Percentiles rank a stretch among this genome's conserved stretches.
Evolutionary conservation across 1,284 basidiomycete genomes (phyloP).

Genomic region (Ganoderma sinense): DNA sequence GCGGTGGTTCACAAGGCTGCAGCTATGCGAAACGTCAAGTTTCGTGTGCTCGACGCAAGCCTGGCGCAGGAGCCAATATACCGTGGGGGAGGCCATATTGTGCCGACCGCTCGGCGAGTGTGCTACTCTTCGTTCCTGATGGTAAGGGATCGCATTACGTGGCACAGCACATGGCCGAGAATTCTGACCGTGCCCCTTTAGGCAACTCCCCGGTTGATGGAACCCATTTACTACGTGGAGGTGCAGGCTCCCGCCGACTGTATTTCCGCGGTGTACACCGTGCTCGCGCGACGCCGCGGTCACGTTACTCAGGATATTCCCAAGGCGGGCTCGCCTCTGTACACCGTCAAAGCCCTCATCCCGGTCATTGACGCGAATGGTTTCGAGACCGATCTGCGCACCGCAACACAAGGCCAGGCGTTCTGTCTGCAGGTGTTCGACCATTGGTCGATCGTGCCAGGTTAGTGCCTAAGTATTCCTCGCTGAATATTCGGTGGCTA

Average conservation of each 20-base stretch:
- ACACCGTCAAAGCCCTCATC: conserved; percentile 97
- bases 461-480: conserved; percentile 50
- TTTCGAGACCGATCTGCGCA: conserved; percentile 97
- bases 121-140: conserved; percentile 99
- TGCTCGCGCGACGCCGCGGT: conserved; percentile 94
- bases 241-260: conserved; percentile 99
- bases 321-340: conserved; percentile 96
- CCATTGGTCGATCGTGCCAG: conserved; percentile 98
- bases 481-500: conserved; percentile 17
- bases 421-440: conserved; percentile 97
- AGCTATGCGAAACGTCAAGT: conserved; percentile 99
- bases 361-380: conserved; percentile 99
- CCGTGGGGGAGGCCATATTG: conserved; percentile 98
- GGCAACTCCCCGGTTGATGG: conserved; percentile 93
- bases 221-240: conserved; percentile 98
- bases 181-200: conserved; percentile 40
- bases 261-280: conserved; percentile 97
- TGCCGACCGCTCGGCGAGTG: conserved; percentile 95
- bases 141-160: conserved; percentile 52
- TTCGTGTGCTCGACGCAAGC: conserved; percentile 92
- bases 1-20: conserved; percentile 13
- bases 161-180: background rate
- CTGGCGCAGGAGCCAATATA: conserved; percentile 96
- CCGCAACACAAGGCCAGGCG: conserved; percentile 97
- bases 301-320: conserved; percentile 98